Percentiles rank a stretch among this genome's conserved stretches.
Evolutionary conservation across 768 basidiomycete genomes (phyloP).

Genomic region (Rhodotorula diobovata): DNA sequence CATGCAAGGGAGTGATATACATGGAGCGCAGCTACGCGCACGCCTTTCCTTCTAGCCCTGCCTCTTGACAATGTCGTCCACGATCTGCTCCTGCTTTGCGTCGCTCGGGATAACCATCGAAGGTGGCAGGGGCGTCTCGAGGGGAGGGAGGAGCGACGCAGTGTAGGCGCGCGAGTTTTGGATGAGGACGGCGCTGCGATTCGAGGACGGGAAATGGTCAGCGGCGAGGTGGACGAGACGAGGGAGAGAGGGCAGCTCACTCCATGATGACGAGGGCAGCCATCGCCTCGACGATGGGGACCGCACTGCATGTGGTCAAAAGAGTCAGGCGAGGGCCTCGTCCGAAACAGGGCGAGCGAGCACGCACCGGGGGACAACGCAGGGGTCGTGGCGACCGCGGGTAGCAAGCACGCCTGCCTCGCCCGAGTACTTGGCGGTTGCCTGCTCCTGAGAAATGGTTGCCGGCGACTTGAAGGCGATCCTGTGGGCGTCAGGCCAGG

Average conservation of each 20-base stretch:
- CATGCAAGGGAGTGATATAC: background rate
- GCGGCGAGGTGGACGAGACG: background rate
- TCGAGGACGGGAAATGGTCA: background rate
- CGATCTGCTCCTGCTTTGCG: conserved; percentile 12
- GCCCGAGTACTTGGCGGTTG: conserved; percentile 89
- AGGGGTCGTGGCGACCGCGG: conserved; percentile 91
- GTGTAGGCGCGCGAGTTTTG: conserved; percentile 79
- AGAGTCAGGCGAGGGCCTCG: conserved; percentile 83
- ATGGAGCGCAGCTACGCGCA: no score
- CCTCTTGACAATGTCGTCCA: conserved; percentile 23
- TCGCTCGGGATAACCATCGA: conserved; percentile 58
- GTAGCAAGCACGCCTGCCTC: conserved; percentile 81
- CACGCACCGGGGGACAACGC: conserved; percentile 71
- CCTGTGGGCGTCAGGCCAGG: conserved; percentile 49
- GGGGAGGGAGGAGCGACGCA: conserved; percentile 68
- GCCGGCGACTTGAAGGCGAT: conserved; percentile 98
- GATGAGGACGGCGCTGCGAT: conserved; percentile 65
- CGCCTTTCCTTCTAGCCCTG: background rate
- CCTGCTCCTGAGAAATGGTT: conserved; percentile 87
- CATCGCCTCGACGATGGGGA: conserved; percentile 93
- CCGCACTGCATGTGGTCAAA: conserved; percentile 30
- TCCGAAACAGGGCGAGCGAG: conserved; percentile 43
- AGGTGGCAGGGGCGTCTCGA: conserved; percentile 79
- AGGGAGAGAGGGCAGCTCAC: conserved; percentile 13
- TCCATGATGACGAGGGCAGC: conserved; percentile 94